Percentiles rank a stretch among this genome's conserved stretches.
These are phyloP conservation scores for Lasiosphaeris hirsuta DNA, from an alignment of 495 filamentous ascomycete species.

Conservation along the genomic window DNA sequence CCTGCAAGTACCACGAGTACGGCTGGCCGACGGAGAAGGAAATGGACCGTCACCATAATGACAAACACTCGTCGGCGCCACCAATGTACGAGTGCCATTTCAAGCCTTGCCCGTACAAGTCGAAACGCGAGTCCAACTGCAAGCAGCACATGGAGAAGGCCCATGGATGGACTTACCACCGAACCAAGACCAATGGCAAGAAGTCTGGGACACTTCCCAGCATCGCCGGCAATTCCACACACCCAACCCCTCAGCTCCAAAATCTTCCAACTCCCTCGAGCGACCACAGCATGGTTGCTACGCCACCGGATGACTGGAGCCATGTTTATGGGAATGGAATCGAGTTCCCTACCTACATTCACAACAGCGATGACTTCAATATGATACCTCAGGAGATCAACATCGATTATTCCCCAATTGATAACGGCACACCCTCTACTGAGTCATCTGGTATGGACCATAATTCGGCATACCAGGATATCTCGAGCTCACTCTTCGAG, in stretches of 20 bases:
- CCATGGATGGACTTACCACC: constrained; percentile 83
- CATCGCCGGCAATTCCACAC: constrained; percentile 28
- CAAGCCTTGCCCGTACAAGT: constrained; percentile 83
- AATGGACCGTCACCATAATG: constrained; percentile 88
- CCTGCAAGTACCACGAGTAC: constrained; percentile 80
- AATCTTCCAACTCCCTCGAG: constrained; percentile 50
- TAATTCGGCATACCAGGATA: constrained; percentile 45
- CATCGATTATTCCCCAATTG: constrained; percentile 49
- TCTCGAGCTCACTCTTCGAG: constrained; percentile 45
- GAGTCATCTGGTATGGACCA: constrained; percentile 40
- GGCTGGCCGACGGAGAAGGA: constrained; percentile 99
- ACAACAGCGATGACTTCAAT: constrained; percentile 34
- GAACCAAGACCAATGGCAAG: constrained; percentile 82
- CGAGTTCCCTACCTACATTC: constrained; percentile 42
- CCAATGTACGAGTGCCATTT: constrained; percentile 78
- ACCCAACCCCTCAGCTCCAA: constrained; percentile 53
- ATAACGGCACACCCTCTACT: constrained; percentile 45
- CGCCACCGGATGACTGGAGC: constrained; percentile 42
- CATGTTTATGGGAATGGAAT: constrained; percentile 29
- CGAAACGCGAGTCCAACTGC: constrained; percentile 95
- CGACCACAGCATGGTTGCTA: constrained; percentile 42
- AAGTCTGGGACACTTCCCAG: constrained; percentile 35
- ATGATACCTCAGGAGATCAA: constrained; percentile 42
- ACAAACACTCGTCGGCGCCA: constrained; percentile 83
- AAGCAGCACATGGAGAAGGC: constrained; percentile 99